Evolutionary conservation across 257 asterid species (phyloP), one percentile per base, ranked within the genome.

Genomic region (Nicotiana sylvestris): DNA sequence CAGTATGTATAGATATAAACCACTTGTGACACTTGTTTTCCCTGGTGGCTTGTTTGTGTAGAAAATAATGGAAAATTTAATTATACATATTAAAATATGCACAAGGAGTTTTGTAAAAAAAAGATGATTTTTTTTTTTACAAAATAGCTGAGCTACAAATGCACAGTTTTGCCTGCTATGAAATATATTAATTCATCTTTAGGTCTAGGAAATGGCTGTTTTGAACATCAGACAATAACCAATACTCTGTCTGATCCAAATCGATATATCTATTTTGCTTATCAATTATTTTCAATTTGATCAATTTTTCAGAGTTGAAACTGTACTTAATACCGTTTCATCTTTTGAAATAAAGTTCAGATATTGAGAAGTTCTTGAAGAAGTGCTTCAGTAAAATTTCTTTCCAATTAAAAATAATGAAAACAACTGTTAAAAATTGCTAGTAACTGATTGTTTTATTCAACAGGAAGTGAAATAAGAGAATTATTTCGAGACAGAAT

Each of bases 1-100:
- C 99, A 96, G 98, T 96, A 96, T 82, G 98, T 85, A 39, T 84
- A 32, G 58, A 83, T 58, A 76, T 65, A 62, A 33, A 80, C 70
- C 77, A 79, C 58, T 43, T 65, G 65, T 65, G n/a, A 30, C 32
- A 79, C 58, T 66, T 82, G 12, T 72, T 51, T 55, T 25, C 69
- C 57, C 33, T 61, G 9, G 32, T 61, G 67, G 39, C 61, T 57
- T 84, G 57, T 77, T 81, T 82, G 30, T 51, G 70, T 66, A 56
- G 77, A 77, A 80, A 83, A 67, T 61, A 61, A 58, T 58, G 66
- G 25, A 3, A 21, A 21, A 9, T 21, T n/a, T 61, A 61, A 60
- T 21, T 61, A 21, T 53, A 12, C 57, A 53, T 61, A 21, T 61
- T 61, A 21, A 11, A 21, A 61, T 61, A 61, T 61, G 66, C 15